Conservation (phyloP, 345 rosid species). For the Schrenkiella parvula region DNA sequence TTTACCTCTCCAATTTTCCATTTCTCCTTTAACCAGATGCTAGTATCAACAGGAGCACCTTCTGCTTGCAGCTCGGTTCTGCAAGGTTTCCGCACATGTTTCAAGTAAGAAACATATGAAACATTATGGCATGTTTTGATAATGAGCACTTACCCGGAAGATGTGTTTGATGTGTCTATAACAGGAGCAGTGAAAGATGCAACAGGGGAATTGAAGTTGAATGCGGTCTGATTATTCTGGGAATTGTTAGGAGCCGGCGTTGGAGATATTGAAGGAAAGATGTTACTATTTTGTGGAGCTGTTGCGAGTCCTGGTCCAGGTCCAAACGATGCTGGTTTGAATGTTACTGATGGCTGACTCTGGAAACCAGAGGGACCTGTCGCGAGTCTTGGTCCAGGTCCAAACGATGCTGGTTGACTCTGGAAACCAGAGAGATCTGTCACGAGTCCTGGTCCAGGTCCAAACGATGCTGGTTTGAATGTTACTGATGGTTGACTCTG, state of each 20-base stretch:
- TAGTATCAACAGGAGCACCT: slow-evolving; percentile 43
- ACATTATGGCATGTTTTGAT: slow-evolving; percentile 1
- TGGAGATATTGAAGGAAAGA: slow-evolving; percentile 19
- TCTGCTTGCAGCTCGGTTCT: slow-evolving; percentile 41
- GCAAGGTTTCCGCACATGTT: slow-evolving; percentile 13
- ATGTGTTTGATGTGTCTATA: slow-evolving; percentile 12
- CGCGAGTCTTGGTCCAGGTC: slow-evolving; percentile 11
- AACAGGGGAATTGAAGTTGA: slow-evolving; percentile 18
- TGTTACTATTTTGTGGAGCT: slow-evolving; percentile 23
- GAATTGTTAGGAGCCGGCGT: slow-evolving; percentile 3
- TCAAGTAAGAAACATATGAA: slow-evolving; percentile 8
- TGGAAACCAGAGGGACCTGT: slow-evolving; percentile 26
- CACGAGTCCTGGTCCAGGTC: slow-evolving; percentile 26
- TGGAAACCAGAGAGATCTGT: slow-evolving; percentile 1
- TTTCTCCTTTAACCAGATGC: slow-evolving; percentile 71
- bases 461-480: slow-evolving; percentile 30
- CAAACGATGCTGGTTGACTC: slow-evolving; percentile 23
- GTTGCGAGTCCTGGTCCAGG: slow-evolving; percentile 27
- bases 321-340: slow-evolving; percentile 32
- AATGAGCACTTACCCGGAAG: slow-evolving; percentile 26
- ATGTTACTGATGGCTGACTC: slow-evolving; percentile 2
- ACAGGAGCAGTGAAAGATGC: slow-evolving; percentile 21
- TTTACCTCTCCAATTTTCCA: slow-evolving; percentile 88
- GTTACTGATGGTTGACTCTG: slow-evolving; percentile 8
- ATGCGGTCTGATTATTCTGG: slow-evolving; percentile 22